Conservation (phyloP, 176 grass and related monocot species). For the Triticum urartu region DNA sequence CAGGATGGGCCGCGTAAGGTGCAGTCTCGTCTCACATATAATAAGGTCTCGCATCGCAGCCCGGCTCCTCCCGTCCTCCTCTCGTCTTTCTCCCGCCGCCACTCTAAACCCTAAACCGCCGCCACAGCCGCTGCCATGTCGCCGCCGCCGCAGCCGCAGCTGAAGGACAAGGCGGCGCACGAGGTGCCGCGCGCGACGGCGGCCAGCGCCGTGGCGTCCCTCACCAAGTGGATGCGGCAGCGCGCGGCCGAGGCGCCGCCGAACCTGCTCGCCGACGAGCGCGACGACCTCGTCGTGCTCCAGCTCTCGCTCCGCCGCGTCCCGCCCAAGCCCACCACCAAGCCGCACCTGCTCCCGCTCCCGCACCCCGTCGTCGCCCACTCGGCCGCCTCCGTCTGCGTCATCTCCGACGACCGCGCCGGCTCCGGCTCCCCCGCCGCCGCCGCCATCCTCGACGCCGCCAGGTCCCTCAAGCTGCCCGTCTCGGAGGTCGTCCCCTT, state of each 20-base stretch:
- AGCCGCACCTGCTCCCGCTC: conserved; percentile 48
- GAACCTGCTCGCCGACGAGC: conserved; percentile 58
- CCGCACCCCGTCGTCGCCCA: conserved; percentile 44
- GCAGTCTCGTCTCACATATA: no score
- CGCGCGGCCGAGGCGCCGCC: conserved; percentile 28
- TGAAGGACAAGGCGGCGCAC: neutral
- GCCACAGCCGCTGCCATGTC: conserved; percentile 9
- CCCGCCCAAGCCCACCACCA: conserved; percentile 32
- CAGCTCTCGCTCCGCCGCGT: conserved; percentile 47
- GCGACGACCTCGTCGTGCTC: conserved; percentile 51
- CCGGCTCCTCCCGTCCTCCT: neutral
- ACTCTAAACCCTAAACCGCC: conserved; percentile 19
- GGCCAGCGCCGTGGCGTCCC: conserved; percentile 36
- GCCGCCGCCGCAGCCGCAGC: neutral
- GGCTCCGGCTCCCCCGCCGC: conserved; percentile 25
- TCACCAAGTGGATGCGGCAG: conserved; percentile 53
- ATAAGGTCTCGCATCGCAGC: neutral
- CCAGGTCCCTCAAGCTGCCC: conserved; percentile 51
- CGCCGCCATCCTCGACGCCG: conserved; percentile 40
- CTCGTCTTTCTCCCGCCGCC: neutral
- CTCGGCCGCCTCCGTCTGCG: conserved; percentile 42
- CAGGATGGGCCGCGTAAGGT: neutral
- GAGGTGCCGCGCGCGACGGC: conserved; percentile 32
- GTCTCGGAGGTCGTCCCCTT: conserved; percentile 60
- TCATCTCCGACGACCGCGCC: conserved; percentile 69